Evolutionary conservation across 768 basidiomycete genomes (phyloP).

Genomic region (Suillus placidus): DNA sequence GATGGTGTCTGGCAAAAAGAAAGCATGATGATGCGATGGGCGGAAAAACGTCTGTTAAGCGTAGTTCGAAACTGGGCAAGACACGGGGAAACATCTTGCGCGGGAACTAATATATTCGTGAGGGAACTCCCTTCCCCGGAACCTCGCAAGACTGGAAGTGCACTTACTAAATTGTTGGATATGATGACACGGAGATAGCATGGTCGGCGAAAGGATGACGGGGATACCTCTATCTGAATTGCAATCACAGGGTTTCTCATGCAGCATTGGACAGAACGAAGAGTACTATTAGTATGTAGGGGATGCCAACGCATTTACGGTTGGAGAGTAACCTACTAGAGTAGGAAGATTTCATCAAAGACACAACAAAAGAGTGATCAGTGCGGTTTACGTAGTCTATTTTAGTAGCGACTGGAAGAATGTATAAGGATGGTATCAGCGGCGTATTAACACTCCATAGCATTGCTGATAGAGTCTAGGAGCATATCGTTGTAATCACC

Average conservation of each 20-base stretch:
- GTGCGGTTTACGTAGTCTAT: background rate
- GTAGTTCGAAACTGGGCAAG: constrained; percentile 44
- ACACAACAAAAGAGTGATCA: background rate
- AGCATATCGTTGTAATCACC: constrained; percentile 61
- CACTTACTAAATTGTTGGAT: background rate
- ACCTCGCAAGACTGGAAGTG: background rate
- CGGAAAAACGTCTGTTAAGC: constrained; percentile 55
- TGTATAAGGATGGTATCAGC: background rate
- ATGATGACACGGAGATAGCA: constrained; percentile 1
- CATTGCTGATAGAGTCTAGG: constrained; percentile 50
- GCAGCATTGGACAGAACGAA: background rate
- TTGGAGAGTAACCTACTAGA: background rate
- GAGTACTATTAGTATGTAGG: background rate
- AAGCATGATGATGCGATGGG: constrained; percentile 59
- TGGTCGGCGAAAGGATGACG: background rate
- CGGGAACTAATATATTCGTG: background rate
- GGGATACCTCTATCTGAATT: background rate
- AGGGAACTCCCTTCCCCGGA: background rate
- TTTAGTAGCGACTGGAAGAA: background rate
- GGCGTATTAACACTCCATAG: constrained; percentile 9
- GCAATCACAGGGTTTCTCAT: background rate
- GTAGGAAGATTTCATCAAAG: background rate
- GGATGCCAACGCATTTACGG: background rate
- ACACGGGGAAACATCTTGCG: background rate
- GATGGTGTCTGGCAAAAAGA: constrained; percentile 71